Conservation (phyloP, 768 basidiomycete genomes). For the Kwoniella dejecticola region DNA sequence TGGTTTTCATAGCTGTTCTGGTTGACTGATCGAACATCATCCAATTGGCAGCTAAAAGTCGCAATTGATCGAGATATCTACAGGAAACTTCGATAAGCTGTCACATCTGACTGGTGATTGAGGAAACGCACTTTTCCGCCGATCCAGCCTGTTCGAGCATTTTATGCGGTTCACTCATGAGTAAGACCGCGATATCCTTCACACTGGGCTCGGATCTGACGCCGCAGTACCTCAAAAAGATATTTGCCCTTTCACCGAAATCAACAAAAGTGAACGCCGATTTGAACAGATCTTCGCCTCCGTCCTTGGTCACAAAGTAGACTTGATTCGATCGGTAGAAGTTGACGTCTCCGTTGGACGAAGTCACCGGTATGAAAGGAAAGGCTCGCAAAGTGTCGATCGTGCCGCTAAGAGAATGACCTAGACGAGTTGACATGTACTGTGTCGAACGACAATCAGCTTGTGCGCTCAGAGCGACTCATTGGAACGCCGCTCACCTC, state of each 20-base stretch:
- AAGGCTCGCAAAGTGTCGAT: conserved; percentile 64
- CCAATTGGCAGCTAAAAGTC: conserved; percentile 79
- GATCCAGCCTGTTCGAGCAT: conserved; percentile 47
- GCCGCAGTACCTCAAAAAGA: conserved; percentile 82
- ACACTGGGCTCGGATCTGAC: conserved; percentile 84
- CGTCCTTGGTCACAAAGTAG: conserved; percentile 49
- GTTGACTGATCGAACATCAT: conserved; percentile 59
- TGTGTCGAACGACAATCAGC: conserved; percentile 5
- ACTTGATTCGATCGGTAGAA: conserved; percentile 44
- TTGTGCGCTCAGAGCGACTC: not conserved
- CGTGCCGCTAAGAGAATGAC: conserved; percentile 55
- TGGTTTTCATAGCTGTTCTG: conserved; percentile 66
- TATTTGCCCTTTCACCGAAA: conserved; percentile 78
- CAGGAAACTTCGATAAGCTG: conserved; percentile 56
- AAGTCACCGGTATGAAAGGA: conserved; percentile 66
- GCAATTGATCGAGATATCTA: conserved; percentile 79
- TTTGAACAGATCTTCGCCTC: conserved; percentile 65
- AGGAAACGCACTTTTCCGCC: conserved; percentile 37
- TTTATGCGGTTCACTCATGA: conserved; percentile 36
- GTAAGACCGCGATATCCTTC: conserved; percentile 59
- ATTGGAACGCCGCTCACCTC: conserved; percentile 58
- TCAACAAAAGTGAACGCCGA: conserved; percentile 85
- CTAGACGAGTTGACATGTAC: conserved; percentile 43
- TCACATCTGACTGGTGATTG: conserved; percentile 63
- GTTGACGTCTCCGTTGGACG: conserved; percentile 20